phyloP scores from a whole-genome alignment of 2,329 filamentous ascomycete species.

The Cladosporium sphaerospermum region DNA sequence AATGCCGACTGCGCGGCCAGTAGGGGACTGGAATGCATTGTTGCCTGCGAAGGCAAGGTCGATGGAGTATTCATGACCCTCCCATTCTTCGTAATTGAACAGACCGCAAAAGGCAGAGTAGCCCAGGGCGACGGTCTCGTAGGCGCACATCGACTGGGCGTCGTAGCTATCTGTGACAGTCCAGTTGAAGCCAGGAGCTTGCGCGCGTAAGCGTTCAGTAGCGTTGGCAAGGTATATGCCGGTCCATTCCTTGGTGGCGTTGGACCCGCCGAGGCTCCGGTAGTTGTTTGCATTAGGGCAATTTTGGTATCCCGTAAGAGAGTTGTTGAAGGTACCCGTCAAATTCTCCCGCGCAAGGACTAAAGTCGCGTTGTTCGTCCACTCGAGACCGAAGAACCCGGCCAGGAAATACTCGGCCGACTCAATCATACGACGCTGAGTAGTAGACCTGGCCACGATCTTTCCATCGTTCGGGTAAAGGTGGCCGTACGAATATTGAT shows the following conservation, averaged over 20 bases:
- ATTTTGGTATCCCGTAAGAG: slow-evolving; percentile 59
- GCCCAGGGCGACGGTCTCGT: slow-evolving; percentile 71
- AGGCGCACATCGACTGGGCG: slow-evolving; percentile 67
- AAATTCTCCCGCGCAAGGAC: slow-evolving; percentile 62
- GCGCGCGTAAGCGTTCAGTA: slow-evolving; percentile 50
- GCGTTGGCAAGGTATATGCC: slow-evolving; percentile 60
- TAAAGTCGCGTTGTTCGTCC: slow-evolving; percentile 46
- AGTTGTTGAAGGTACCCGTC: slow-evolving; percentile 52
- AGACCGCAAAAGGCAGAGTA: slow-evolving; percentile 68
- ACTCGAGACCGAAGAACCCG: slow-evolving; percentile 71
- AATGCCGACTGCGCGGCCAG: slow-evolving; percentile 65
- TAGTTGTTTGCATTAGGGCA: slow-evolving; percentile 56
- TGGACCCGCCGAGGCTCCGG: slow-evolving; percentile 44
- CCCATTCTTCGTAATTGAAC: slow-evolving; percentile 71
- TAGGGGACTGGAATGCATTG: slow-evolving; percentile 57
- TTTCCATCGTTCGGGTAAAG: slow-evolving; percentile 65
- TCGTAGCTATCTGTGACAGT: slow-evolving; percentile 58
- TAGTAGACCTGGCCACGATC: slow-evolving; percentile 67
- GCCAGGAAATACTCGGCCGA: slow-evolving; percentile 72
- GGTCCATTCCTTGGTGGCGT: slow-evolving; percentile 55
- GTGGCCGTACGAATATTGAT: slow-evolving; percentile 66
- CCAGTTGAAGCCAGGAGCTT: slow-evolving; percentile 48
- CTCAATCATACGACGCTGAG: slow-evolving; percentile 71
- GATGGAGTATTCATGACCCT: slow-evolving; percentile 63
- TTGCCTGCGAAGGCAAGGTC: slow-evolving; percentile 59